Percentiles rank a stretch among this genome's conserved stretches.
phyloP scores from a whole-genome alignment of 2,329 filamentous ascomycete genomes.

The Diplocarpon mali region DNA sequence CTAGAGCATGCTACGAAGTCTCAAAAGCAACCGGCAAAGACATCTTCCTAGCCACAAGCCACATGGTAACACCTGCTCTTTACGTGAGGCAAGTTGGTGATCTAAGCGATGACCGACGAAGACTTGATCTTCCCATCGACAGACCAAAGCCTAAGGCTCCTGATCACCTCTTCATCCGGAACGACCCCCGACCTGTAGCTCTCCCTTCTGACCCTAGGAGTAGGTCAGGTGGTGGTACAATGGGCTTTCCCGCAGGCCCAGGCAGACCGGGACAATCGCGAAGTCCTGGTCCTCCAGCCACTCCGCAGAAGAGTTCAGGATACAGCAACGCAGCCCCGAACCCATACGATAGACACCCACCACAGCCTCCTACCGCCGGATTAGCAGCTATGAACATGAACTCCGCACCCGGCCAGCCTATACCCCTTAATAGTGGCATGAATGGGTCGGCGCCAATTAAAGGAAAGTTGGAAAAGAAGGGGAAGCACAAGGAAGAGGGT shows the following conservation, averaged over 20 bases:
- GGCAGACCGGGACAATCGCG: conserved; percentile 20
- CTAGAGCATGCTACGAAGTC: conserved; percentile 79
- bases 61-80: conserved; percentile 80
- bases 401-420: conserved; percentile 17
- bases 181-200: conserved; percentile 40
- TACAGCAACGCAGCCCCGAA: conserved; percentile 4
- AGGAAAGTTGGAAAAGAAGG: conserved; percentile 39
- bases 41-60: conserved; percentile 77
- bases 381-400: conserved; percentile 21
- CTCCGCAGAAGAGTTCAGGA: conserved; percentile 16
- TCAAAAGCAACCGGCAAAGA: conserved; percentile 64
- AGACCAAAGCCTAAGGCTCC: conserved; percentile 72
- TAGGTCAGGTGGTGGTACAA: conserved; percentile 3
- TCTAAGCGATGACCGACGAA: conserved; percentile 61
- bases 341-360: conserved; percentile 13
- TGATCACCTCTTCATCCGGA: conserved; percentile 72
- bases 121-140: conserved; percentile 72
- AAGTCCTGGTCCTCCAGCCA: conserved; percentile 19
- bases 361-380: conserved; percentile 23
- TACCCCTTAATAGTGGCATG: conserved; percentile 21
- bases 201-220: conserved; percentile 16
- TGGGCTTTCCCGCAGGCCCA: conserved; percentile 14
- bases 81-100: conserved; percentile 78
- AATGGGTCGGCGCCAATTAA: conserved; percentile 21
- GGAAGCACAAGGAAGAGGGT: conserved; percentile 33